phyloP scores from a whole-genome alignment of 1,284 basidiomycete species.

The Apiotrichum domesticum region DNA sequence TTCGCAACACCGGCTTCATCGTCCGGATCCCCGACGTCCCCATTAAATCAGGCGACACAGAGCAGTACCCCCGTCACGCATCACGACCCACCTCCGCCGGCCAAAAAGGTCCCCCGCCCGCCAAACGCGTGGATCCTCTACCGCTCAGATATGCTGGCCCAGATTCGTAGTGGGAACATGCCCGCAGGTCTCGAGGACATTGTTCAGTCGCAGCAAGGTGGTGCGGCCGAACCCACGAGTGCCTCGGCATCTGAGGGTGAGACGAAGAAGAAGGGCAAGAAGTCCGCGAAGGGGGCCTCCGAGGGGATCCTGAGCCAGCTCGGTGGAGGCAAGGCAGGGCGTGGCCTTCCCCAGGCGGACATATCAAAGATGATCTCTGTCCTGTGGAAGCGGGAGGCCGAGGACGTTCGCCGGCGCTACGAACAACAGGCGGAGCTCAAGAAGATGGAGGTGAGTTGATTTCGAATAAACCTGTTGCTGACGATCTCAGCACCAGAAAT shows the following conservation, averaged over 20 bases:
- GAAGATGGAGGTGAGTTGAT: constrained; percentile 55
- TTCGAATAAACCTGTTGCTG: neutral
- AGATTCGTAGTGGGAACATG: constrained; percentile 1
- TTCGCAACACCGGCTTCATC: neutral
- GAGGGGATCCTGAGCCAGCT: constrained; percentile 17
- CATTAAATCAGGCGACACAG: neutral
- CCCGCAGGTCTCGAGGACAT: neutral
- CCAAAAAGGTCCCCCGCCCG: constrained; percentile 52
- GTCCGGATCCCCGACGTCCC: neutral
- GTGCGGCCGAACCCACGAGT: neutral
- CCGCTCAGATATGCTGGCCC: constrained; percentile 58
- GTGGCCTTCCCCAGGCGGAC: constrained; percentile 59
- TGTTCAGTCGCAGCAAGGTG: neutral
- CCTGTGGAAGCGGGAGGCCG: constrained; percentile 62
- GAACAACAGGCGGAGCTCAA: constrained; percentile 62
- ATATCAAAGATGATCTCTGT: constrained; percentile 64
- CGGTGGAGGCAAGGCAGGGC: constrained; percentile 36
- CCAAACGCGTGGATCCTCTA: constrained; percentile 92
- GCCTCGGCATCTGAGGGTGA: constrained; percentile 4
- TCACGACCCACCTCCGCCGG: neutral
- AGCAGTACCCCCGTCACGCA: neutral
- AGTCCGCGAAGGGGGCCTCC: constrained; percentile 22
- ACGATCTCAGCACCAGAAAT: constrained; percentile 50
- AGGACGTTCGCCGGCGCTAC: constrained; percentile 56
- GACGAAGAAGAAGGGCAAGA: constrained; percentile 20